phyloP scores from a whole-genome alignment of 345 rosid species.

The Gossypium herbaceum region DNA sequence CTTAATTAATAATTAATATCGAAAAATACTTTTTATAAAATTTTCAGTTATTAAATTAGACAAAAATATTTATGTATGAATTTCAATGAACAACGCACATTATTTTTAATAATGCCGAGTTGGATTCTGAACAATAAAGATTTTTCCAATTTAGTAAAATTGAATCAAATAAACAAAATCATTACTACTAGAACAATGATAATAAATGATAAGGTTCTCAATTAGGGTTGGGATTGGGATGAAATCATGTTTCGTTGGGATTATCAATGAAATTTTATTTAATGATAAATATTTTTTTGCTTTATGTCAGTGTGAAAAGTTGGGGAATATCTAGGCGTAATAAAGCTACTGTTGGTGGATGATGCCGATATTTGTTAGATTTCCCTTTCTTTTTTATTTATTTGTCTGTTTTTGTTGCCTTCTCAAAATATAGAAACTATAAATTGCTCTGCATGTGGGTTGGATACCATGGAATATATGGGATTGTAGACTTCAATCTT shows the following conservation, averaged over 20 bases:
- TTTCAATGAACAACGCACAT: too few relatives aligned
- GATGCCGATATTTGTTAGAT: neutral
- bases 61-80: too few relatives aligned
- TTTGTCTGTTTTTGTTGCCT: neutral
- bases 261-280: neutral
- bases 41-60: neutral
- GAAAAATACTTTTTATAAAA: too few relatives aligned
- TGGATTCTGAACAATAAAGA: too few relatives aligned
- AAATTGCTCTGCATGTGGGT: neutral
- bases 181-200: neutral
- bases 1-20: neutral
- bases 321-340: neutral
- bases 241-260: neutral
- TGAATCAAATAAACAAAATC: too few relatives aligned
- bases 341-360: neutral
- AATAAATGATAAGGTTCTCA: neutral
- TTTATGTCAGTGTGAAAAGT: neutral
- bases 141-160: too few relatives aligned
- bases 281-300: neutral
- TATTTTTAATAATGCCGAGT: too few relatives aligned
- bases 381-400: neutral
- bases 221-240: neutral
- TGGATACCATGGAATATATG: neutral
- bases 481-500: neutral
- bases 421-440: too few relatives aligned